A percentile compares a stretch with the other conserved stretches of the same genome.
These are phyloP conservation scores for Mrakia gelida DNA, from an alignment of 768 basidiomycete species.

Conservation along the genomic window DNA sequence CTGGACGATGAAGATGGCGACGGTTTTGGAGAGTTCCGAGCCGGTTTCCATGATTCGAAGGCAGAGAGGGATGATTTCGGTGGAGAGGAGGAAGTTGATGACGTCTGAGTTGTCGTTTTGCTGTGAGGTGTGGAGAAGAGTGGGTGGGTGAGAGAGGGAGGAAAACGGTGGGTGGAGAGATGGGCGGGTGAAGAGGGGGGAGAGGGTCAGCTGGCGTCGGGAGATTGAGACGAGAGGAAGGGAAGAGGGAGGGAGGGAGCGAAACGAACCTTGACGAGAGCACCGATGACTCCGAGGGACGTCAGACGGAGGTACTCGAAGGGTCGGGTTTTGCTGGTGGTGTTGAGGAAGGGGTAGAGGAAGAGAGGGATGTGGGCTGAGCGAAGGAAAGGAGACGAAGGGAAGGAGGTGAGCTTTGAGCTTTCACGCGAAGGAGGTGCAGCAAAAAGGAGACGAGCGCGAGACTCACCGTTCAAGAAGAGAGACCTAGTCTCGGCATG, in stretches of 20 bases:
- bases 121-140: conserved; percentile 47
- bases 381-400: neutral
- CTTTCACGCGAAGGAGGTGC: neutral
- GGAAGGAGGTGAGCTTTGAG: neutral
- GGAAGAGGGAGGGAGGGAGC: neutral
- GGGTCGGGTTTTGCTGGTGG: conserved; percentile 96
- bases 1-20: conserved; percentile 99
- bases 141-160: neutral
- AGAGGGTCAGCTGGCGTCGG: too few species aligned
- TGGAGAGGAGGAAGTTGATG: conserved; percentile 97
- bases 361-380: conserved; percentile 90
- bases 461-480: conserved; percentile 75
- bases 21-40: conserved; percentile 95
- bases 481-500: conserved; percentile 93
- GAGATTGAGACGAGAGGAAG: conserved; percentile 2
- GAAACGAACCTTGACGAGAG: conserved; percentile 80
- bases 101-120: conserved; percentile 99
- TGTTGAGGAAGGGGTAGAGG: conserved; percentile 97
- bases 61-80: conserved; percentile 98
- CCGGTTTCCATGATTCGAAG: conserved; percentile 99
- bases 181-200: neutral
- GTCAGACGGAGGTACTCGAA: conserved; percentile 99
- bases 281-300: conserved; percentile 97
- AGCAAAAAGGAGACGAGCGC: neutral
- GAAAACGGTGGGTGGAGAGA: neutral